Base-by-base conservation (phyloP, 257 asterid genomes). In the Solanum ahanhuiri region DNA sequence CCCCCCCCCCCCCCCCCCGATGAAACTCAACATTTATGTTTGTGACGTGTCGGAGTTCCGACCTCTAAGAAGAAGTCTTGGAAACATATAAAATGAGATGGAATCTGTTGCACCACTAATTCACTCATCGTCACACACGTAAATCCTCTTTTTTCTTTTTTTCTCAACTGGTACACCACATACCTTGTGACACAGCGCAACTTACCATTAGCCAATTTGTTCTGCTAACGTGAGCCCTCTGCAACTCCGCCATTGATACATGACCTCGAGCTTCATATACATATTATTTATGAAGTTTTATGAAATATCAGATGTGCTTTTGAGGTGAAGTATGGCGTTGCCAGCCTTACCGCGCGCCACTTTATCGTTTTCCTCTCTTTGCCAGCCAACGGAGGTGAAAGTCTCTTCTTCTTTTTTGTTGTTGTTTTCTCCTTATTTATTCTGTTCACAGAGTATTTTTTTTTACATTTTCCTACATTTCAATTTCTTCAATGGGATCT, bases 291-390 rank as follows among this genome's bases (percentile, higher is more conserved):
- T 83, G 76, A 70, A 54, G 6, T 43, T 66, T 45, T 85, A 81
- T 25, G 37, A 77, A n/a, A 17, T 54, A 45, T 72, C 90, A 63
- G 86, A 86, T 88, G 88, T 88, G 83, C 70, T 71, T 84, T 17
- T 60, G 88, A 25, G 77, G 71, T 90, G 92, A 92, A 88, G 57
- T 85, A 91, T 91, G 94, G 90, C 95, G 86, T 85, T 89, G 69
- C 88, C 91, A 4, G 83, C 89, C 88, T 84, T 93, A 87, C 81
- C 69, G 86, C 66, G 33, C 41, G 23, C 85, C 85, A 22, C 18
- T 51, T 77, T 79, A 35, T 12, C 83, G 9, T 41, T 88, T 75
- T 82, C 88, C 35, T 70, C 90, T 51, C 85, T 87, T 71, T 72
- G 28, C 54, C 91, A 85, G 15, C 87, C 43, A 30, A 88, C 93